Evolutionary conservation across 108 stramenopile genomes (phyloP), one percentile per base, ranked within the genome.

Genomic region (Bacterosira constricta): DNA sequence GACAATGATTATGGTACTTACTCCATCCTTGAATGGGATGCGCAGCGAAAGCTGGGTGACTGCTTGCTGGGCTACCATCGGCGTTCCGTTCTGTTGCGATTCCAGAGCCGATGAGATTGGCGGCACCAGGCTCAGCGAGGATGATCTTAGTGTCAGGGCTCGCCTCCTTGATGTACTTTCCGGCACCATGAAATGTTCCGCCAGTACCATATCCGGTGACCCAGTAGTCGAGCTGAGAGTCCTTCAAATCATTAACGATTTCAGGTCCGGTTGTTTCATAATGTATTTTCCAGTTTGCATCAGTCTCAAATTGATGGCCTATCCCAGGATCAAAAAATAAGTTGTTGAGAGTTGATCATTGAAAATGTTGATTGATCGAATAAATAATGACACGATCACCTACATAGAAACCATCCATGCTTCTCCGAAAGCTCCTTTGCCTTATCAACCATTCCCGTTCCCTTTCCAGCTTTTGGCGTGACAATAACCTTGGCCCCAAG

Each of bases 261-360:
- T 89, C 88, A 4, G 84, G 85, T 17, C 88, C 88, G 23, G 88
- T 89, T 2, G 88, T 89, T 15, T 66, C 60, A 56, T 81, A 69
- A 58, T 89, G 88, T 42, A 89, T 62, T 71, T 79, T 75, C 70
- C 69, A 71, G 71, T 89, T 89, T 21, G 84, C 85, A 46, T 84
- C 83, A 38, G 78, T 89, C 61, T 89, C 85, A 37, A 89, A 89
- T 50, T 88, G 87, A 66, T 85, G 68, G 26, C 58, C 42, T 2
- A 44, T 44, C 42, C 2, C n/a, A 44, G 42, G 42, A 44, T 17
- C 42, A 44, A 44, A 44, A 39, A 39, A 11, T 39, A 39, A n/a
- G n/a, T n/a, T n/a, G n/a, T n/a, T n/a, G n/a, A n/a, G n/a, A n/a
- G n/a, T n/a, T n/a, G n/a, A n/a, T n/a, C n/a, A n/a, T n/a, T n/a